These are phyloP conservation scores for Arthrobotrys conoides DNA, from an alignment of 2,329 filamentous ascomycete species.

Conservation along the genomic window DNA sequence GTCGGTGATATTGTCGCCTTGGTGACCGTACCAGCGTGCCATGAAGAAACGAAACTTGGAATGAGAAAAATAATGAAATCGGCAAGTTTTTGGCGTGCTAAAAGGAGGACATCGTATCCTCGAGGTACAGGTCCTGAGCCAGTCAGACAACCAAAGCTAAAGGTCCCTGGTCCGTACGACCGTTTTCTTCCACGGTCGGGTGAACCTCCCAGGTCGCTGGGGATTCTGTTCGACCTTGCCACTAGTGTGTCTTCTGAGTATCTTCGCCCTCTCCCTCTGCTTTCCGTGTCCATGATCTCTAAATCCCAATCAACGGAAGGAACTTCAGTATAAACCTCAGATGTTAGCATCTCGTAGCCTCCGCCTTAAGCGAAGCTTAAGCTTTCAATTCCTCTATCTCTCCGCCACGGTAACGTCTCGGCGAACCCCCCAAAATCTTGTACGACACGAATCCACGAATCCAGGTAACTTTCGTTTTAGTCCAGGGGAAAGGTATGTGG, in stretches of 20 bases:
- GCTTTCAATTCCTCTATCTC: neutral
- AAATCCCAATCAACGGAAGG: slow-evolving; percentile 10
- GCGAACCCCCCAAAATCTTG: neutral
- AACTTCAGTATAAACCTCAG: neutral
- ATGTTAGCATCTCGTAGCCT: neutral
- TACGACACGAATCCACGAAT: neutral
- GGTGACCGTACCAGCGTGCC: neutral
- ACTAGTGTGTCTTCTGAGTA: slow-evolving; percentile 24
- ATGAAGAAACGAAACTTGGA: slow-evolving; percentile 25
- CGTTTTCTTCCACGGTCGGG: slow-evolving; percentile 1
- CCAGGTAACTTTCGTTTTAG: neutral
- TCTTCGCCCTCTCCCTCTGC: neutral
- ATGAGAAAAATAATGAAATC: slow-evolving; percentile 20
- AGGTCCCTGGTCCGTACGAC: neutral
- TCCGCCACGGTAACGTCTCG: neutral
- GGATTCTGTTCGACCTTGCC: neutral
- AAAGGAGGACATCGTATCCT: slow-evolving; percentile 8
- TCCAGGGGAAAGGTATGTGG: neutral
- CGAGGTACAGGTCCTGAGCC: neutral
- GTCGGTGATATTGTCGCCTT: slow-evolving; percentile 28
- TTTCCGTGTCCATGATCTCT: neutral
- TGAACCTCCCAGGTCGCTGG: slow-evolving; percentile 1
- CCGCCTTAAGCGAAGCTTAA: slow-evolving; percentile 2
- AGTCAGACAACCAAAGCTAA: neutral
- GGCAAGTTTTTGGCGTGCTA: slow-evolving; percentile 14